Base-by-base conservation (phyloP, 1,284 basidiomycete species). In the Tylopilus orsonianus region DNA sequence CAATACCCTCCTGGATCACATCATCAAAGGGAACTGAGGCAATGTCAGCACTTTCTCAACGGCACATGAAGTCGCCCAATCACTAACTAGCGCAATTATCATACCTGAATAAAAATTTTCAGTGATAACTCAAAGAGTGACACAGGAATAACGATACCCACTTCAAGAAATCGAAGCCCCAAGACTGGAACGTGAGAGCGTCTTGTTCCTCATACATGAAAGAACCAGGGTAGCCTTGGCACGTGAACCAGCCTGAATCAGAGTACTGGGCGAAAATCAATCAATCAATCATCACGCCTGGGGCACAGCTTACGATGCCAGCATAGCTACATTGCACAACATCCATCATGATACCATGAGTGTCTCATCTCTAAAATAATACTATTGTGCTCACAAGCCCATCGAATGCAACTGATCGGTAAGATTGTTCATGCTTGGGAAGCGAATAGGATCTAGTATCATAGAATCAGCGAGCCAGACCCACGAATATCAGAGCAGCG, bases 111-210 rank as follows among this genome's bases (percentile, higher is more conserved):
- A 22, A 32, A 40, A 32, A 20, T 32, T 26, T 12, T 54, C 9
- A 60, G 19, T 3, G 5, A 35, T 18, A 26, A 23, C n/a, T 18
- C 23, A 5, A n/a, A 13, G 12, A 30, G 20, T 22, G n/a, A 41
- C 20, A 32, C 23, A 36, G 9, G n/a, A 24, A 12, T 34, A 33
- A 35, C 19, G 41, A 36, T 7, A 61, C 76, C n/a, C 50, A 80
- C 80, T 82, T 82, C 40, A 82, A 63, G 54, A 75, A 70, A 56
- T 82, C 78, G 49, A 82, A 81, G 0, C 78, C 78, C 80, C 80
- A 83, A 24, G 76, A 71, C 49, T 66, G 52, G 44, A 65, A 65
- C 2, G 64, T 66, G 24, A 64, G 26, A 36, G 58, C 52, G 41
- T 66, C 61, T 42, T 58, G 62, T 40, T 56, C 61, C 44, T 65